Conservation (phyloP, 345 rosid genomes). For the Carallia brachiata region DNA sequence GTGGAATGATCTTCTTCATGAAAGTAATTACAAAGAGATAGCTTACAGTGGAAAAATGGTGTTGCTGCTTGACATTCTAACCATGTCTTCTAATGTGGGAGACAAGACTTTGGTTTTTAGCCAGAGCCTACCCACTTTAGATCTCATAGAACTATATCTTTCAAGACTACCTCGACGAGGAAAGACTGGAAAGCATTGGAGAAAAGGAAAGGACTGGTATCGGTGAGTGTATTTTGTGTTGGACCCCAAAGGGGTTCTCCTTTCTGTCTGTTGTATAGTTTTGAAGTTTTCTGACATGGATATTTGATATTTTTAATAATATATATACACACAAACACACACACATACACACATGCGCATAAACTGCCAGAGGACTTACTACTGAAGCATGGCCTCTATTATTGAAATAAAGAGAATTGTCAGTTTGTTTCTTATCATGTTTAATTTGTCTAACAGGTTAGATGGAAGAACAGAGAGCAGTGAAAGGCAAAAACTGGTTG, state of each 20-base stretch:
- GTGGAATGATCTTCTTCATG: constrained; percentile 93
- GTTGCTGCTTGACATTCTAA: constrained; percentile 82
- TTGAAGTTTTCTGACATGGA: neutral
- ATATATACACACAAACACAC: too few relatives aligned
- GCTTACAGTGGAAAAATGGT: constrained; percentile 97
- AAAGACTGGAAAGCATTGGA: constrained; percentile 83
- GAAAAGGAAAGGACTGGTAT: constrained; percentile 97
- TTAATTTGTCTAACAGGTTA: constrained; percentile 48
- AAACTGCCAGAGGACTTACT: too few relatives aligned
- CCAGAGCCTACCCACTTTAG: constrained; percentile 98
- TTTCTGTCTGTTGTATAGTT: neutral
- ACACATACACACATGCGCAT: too few relatives aligned
- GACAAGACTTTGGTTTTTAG: constrained; percentile 95
- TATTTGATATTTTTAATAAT: neutral
- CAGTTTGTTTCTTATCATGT: constrained; percentile 4
- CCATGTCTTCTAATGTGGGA: constrained; percentile 67
- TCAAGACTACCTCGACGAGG: constrained; percentile 73
- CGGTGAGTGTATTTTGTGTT: constrained; percentile 52
- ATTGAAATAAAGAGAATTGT: neutral
- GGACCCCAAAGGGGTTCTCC: neutral
- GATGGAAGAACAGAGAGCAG: constrained; percentile 98
- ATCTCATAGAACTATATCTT: constrained; percentile 91
- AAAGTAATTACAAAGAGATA: constrained; percentile 63
- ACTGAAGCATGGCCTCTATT: neutral
- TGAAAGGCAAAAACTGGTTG: constrained; percentile 93